Evolutionary conservation across 805 yeast species (phyloP), one percentile per base, ranked within the genome.

Genomic region (Candida qinlingensis): DNA sequence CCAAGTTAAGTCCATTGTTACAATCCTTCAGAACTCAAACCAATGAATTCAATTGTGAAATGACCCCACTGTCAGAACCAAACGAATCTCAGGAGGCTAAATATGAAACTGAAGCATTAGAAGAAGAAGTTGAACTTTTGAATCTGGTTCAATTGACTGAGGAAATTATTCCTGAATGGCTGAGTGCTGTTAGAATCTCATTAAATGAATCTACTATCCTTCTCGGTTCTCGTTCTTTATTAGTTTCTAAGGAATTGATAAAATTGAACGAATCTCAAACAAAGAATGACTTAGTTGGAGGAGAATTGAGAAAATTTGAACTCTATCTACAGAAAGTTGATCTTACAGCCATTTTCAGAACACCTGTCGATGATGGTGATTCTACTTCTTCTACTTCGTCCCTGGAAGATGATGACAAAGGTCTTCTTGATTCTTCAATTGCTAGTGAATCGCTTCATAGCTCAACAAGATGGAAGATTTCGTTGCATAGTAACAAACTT

Each of bases 181-280:
- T 57, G 3, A 44, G 55, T 5, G 44, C 41, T 3, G 40, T 50
- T 3, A 54, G 47, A 5, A 9, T 54, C 10, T 13, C 39, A 1
- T 42, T 50, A 4, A 36, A 47, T 11, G 55, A 61, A 11, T 54
- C 68, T 5, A 52, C 51, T 3, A 30, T 69, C 1, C 47, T 61
- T 4, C 41, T 72, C 10, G 77, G 77, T 4, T 66, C 74, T 7
- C 64, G 79, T 37, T 74, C 78, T 1, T 64, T 74, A 2, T 61
- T 74, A 42, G 60, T 74, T 58, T 72, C 76, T 5, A 65, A 70
- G 19, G 70, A 68, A 27, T 54, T 67, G 1, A 64, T 72, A 42
- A 63, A 70, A 26, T 47, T 53, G 4, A 44, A 65, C 1, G 63
- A 63, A 7, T 48, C 68, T 3, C 70, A 66, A 38, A 64, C 71